Evolutionary conservation across 2,329 filamentous ascomycete species (phyloP).

Genomic region (Fusarium drepaniforme): DNA sequence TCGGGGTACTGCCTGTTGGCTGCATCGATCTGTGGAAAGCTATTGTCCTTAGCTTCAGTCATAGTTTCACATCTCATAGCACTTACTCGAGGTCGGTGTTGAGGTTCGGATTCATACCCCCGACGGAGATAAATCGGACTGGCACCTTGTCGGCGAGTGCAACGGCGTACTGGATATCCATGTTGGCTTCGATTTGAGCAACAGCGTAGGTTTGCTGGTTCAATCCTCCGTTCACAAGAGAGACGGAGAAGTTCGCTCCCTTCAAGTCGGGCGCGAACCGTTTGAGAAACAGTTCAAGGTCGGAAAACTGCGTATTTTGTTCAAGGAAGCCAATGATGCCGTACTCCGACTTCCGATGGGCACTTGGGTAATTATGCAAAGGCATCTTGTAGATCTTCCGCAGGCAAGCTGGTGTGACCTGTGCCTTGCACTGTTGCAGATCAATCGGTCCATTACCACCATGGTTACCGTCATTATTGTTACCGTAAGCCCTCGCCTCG

Average conservation of each 20-base stretch:
- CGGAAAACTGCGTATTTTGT: conserved; percentile 64
- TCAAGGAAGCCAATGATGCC: conserved; percentile 67
- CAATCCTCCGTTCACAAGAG: conserved; percentile 68
- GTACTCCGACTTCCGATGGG: conserved; percentile 71
- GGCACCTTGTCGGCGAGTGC: conserved; percentile 50
- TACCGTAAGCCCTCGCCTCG: background rate
- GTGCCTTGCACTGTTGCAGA: conserved; percentile 49
- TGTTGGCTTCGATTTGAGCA: conserved; percentile 51
- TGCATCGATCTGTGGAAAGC: conserved; percentile 35
- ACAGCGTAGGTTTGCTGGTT: conserved; percentile 58
- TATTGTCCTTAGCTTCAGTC: background rate
- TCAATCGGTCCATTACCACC: conserved; percentile 17
- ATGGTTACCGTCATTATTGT: conserved; percentile 24
- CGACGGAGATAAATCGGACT: conserved; percentile 49
- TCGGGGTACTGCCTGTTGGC: conserved; percentile 63
- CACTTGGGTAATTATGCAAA: conserved; percentile 60
- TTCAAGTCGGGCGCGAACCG: conserved; percentile 64
- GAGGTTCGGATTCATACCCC: conserved; percentile 47
- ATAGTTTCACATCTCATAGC: no score
- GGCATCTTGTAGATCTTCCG: conserved; percentile 59
- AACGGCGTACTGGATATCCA: conserved; percentile 53
- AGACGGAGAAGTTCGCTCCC: conserved; percentile 68
- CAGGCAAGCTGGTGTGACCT: conserved; percentile 59
- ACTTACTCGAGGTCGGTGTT: conserved; percentile 52
- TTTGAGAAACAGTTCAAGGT: conserved; percentile 68